Percentiles rank a stretch among this genome's conserved stretches.
Evolutionary conservation across 257 asterid species (phyloP).

Genomic region (Scutellaria baicalensis): DNA sequence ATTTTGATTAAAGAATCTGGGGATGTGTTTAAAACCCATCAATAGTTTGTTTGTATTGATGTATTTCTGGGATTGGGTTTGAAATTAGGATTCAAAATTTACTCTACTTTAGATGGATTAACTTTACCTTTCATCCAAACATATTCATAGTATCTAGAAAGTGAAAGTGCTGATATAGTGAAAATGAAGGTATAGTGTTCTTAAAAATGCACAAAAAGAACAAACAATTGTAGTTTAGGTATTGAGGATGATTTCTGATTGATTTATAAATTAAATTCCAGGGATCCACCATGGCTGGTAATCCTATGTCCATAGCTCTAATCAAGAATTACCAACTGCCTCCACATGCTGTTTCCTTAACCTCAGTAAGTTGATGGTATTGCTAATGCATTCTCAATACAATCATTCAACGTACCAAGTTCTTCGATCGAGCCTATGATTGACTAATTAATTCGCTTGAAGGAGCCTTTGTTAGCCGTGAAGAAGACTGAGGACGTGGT

Average conservation of each 20-base stretch:
- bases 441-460: background rate
- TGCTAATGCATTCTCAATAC: background rate
- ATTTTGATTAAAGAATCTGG: no score
- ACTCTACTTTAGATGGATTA: no score
- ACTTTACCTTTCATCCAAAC: no score
- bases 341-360: conserved; percentile 26
- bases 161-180: no score
- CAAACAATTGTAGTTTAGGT: background rate
- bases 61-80: no score
- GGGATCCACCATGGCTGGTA: conserved; percentile 42
- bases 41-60: no score
- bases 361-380: conserved; percentile 19
- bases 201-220: no score
- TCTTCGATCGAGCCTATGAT: background rate
- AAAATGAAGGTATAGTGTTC: no score
- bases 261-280: conserved; percentile 11
- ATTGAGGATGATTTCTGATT: background rate
- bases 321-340: conserved; percentile 38
- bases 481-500: conserved; percentile 52
- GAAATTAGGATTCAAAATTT: no score
- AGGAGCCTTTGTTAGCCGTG: conserved; percentile 22
- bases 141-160: no score
- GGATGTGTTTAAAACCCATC: no score
- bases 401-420: background rate
- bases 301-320: conserved; percentile 22